These are phyloP conservation scores for Zopfia rhizophila DNA, from an alignment of 2,329 filamentous ascomycete species.

Conservation along the genomic window DNA sequence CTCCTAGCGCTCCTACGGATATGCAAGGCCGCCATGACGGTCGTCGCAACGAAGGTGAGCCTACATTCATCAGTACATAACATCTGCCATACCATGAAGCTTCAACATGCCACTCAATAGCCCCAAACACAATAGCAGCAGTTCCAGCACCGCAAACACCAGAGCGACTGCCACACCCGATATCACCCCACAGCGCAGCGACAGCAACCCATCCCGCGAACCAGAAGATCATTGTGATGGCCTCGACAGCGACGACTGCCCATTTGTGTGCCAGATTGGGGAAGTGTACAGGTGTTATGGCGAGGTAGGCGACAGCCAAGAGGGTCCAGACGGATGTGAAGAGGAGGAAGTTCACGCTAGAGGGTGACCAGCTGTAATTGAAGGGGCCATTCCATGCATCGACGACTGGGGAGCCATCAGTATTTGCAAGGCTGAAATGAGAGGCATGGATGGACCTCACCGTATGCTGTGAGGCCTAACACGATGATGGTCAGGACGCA, in stretches of 20 bases:
- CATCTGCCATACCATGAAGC: slow-evolving; percentile 49
- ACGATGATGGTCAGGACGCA: slow-evolving; percentile 78
- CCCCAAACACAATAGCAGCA: slow-evolving; percentile 74
- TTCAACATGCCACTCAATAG: slow-evolving; percentile 68
- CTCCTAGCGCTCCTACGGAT: slow-evolving; percentile 53
- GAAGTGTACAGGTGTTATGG: slow-evolving; percentile 73
- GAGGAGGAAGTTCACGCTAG: slow-evolving; percentile 78
- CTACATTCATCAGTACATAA: slow-evolving; percentile 50
- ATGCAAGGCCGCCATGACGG: slow-evolving; percentile 60
- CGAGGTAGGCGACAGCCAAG: slow-evolving; percentile 76
- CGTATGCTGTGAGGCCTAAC: slow-evolving; percentile 79
- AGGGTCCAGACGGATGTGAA: slow-evolving; percentile 81
- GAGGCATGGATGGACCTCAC: slow-evolving; percentile 59
- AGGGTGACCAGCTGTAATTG: slow-evolving; percentile 59
- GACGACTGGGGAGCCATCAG: slow-evolving; percentile 60
- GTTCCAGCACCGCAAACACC: slow-evolving; percentile 67
- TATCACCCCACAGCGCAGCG: slow-evolving; percentile 71
- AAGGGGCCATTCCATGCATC: slow-evolving; percentile 61
- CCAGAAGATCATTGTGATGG: slow-evolving; percentile 87
- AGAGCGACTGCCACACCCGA: slow-evolving; percentile 60
- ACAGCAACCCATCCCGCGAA: slow-evolving; percentile 86
- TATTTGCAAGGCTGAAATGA: not conserved
- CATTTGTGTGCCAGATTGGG: slow-evolving; percentile 70
- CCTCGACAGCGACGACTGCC: slow-evolving; percentile 74
- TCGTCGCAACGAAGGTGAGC: slow-evolving; percentile 64